Evolutionary conservation across 768 basidiomycete species (phyloP).

Genomic region (Strobilomyces confusus): DNA sequence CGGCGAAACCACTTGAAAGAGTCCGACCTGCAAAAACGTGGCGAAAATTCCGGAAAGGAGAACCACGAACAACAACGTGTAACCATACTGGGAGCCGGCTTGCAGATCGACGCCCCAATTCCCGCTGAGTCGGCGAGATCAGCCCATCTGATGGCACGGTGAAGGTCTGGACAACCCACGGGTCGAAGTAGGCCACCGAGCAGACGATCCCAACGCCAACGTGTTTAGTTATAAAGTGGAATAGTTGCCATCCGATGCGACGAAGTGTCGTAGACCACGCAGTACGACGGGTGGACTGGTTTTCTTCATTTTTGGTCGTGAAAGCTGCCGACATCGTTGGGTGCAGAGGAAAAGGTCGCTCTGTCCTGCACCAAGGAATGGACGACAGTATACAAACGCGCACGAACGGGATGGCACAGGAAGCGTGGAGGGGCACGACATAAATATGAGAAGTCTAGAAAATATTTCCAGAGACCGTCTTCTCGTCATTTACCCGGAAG

Average conservation of each 20-base stretch:
- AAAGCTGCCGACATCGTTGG: constrained; percentile 15
- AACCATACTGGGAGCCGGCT: constrained; percentile 83
- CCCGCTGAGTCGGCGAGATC: constrained; percentile 41
- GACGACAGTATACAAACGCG: constrained; percentile 1
- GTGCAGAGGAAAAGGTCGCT: neutral
- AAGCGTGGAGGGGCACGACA: neutral
- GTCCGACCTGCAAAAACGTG: constrained; percentile 66
- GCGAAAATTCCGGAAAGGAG: constrained; percentile 80
- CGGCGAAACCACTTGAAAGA: neutral
- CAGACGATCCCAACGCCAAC: constrained; percentile 84
- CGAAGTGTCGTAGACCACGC: constrained; percentile 21
- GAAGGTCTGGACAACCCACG: constrained; percentile 44
- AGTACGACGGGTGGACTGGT: neutral
- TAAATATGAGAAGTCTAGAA: neutral
- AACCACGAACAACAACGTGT: constrained; percentile 81
- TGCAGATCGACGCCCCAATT: constrained; percentile 92
- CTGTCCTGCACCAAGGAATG: neutral
- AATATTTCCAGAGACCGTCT: neutral
- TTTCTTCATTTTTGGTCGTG: constrained; percentile 2
- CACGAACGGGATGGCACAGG: too few species aligned
- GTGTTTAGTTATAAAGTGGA: constrained; percentile 58
- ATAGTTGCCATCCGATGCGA: constrained; percentile 28
- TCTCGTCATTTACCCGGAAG: neutral
- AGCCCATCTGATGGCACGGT: neutral
- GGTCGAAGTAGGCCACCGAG: constrained; percentile 86